These are phyloP conservation scores for Nothophaeocryptopus gaeumannii DNA, from an alignment of 2,329 filamentous ascomycete species.

Conservation along the genomic window DNA sequence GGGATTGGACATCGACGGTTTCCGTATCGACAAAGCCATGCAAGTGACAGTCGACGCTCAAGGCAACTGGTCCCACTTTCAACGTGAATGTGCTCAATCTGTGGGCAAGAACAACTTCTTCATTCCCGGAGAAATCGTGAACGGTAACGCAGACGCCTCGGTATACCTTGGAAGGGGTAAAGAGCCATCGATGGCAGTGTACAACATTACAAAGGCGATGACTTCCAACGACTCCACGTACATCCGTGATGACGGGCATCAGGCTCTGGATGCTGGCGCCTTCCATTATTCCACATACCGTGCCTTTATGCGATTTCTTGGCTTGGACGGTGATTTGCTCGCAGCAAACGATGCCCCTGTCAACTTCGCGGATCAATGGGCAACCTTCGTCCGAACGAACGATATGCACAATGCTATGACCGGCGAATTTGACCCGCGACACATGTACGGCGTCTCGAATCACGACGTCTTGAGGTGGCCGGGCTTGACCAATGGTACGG, in stretches of 20 bases:
- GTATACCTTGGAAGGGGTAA: constrained; percentile 63
- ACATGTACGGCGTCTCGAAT: constrained; percentile 64
- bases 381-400: constrained; percentile 56
- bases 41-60: constrained; percentile 62
- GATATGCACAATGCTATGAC: constrained; percentile 61
- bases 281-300: constrained; percentile 66
- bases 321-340: constrained; percentile 56
- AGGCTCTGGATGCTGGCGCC: constrained; percentile 58
- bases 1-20: constrained; percentile 64
- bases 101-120: constrained; percentile 64
- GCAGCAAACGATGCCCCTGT: constrained; percentile 54
- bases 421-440: constrained; percentile 60
- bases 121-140: constrained; percentile 62
- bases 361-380: constrained; percentile 56
- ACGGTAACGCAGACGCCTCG: constrained; percentile 59
- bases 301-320: constrained; percentile 59
- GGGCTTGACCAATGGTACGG: constrained; percentile 55
- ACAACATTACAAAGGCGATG: constrained; percentile 50
- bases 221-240: constrained; percentile 50
- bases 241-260: constrained; percentile 52
- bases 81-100: constrained; percentile 56
- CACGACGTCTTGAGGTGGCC: constrained; percentile 67
- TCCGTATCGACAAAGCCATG: constrained; percentile 65
- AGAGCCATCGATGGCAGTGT: constrained; percentile 53
- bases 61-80: constrained; percentile 55